Evolutionary conservation across 2,329 filamentous ascomycete genomes (phyloP).

Genomic region (Nothomitra cinnamomea): DNA sequence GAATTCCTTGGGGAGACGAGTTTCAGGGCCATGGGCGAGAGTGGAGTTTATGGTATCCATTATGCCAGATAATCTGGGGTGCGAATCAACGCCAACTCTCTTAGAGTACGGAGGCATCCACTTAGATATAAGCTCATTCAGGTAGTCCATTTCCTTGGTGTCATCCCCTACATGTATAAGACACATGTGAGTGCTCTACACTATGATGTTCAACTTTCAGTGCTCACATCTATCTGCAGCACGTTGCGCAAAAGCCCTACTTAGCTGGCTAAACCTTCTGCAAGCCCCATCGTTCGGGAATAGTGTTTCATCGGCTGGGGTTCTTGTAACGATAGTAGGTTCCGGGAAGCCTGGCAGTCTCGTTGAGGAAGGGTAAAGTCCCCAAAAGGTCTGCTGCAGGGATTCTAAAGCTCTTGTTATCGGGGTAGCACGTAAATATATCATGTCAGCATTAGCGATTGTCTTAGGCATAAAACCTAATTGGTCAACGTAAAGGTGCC

Average conservation of each 20-base stretch:
- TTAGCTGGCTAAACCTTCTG: slow-evolving; percentile 51
- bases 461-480: slow-evolving; percentile 29
- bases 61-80: slow-evolving; percentile 71
- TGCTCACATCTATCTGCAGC: slow-evolving; percentile 46
- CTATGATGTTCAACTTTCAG: background rate
- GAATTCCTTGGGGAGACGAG: slow-evolving; percentile 66
- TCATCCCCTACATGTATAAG: slow-evolving; percentile 27
- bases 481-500: slow-evolving; percentile 32
- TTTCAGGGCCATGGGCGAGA: slow-evolving; percentile 64
- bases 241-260: slow-evolving; percentile 53
- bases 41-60: slow-evolving; percentile 92
- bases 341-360: slow-evolving; percentile 36
- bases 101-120: slow-evolving; percentile 61
- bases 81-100: slow-evolving; percentile 64
- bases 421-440: slow-evolving; percentile 60
- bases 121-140: slow-evolving; percentile 60
- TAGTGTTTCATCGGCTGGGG: slow-evolving; percentile 55
- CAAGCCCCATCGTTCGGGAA: slow-evolving; percentile 66
- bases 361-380: slow-evolving; percentile 48
- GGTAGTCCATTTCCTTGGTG: slow-evolving; percentile 65
- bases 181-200: background rate
- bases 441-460: slow-evolving; percentile 34
- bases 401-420: slow-evolving; percentile 63
- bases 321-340: slow-evolving; percentile 48
- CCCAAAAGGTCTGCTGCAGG: slow-evolving; percentile 57